Conservation (phyloP, 1,284 basidiomycete species). For the Flammula alnicola region DNA sequence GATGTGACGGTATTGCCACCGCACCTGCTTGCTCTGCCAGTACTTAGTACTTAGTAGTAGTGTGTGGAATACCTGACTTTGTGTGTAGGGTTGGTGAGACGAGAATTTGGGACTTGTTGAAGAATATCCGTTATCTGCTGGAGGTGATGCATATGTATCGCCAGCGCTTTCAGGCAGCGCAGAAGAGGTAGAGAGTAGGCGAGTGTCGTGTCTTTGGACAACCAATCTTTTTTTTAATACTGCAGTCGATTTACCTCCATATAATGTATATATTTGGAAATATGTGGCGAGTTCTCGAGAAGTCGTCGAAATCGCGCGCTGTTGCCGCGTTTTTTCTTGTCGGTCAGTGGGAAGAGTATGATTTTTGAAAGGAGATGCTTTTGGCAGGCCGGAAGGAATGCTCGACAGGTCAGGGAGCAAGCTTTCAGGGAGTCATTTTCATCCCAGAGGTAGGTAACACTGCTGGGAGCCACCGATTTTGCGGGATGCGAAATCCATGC, state of each 20-base stretch:
- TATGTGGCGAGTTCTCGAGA: constrained; percentile 2
- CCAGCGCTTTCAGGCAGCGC: constrained; percentile 3
- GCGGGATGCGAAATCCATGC: no score
- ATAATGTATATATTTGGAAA: constrained; percentile 4
- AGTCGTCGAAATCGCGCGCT: constrained; percentile 1
- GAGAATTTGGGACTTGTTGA: no score
- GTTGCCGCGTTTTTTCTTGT: background rate
- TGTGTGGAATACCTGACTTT: no score
- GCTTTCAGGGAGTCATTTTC: constrained; percentile 6
- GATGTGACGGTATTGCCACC: no score
- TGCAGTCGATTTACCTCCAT: constrained; percentile 1
- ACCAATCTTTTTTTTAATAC: background rate
- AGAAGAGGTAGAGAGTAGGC: constrained; percentile 4
- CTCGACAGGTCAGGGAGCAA: constrained; percentile 8
- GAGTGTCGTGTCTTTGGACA: background rate
- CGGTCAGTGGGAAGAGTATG: background rate
- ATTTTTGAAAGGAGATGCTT: constrained; percentile 7
- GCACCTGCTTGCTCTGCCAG: no score
- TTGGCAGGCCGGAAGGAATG: constrained; percentile 3
- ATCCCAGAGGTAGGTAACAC: constrained; percentile 4
- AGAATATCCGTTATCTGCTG: no score
- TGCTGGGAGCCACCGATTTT: no score
- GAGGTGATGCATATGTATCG: no score
- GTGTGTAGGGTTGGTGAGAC: no score
- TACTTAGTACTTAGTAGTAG: no score